Evolutionary conservation across 306 rosid species (phyloP).

Genomic region (Cucumis sativus): DNA sequence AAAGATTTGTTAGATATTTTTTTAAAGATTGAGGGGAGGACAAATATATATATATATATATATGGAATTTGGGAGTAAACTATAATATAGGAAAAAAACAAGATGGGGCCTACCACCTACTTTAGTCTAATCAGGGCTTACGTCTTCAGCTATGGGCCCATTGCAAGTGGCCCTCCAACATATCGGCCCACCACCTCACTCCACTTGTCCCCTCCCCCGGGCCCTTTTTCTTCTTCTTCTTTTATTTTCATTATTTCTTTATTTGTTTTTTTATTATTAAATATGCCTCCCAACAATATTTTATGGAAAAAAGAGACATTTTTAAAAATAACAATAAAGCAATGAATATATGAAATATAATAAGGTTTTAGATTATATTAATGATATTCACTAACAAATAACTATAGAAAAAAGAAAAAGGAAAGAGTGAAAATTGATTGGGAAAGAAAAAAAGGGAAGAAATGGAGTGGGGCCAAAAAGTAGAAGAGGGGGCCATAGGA

Average conservation of each 20-base stretch:
- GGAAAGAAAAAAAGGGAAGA: neutral
- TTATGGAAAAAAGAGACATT: no score
- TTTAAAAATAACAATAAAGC: no score
- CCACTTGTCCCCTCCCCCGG: neutral
- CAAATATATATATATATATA: no score
- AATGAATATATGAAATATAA: no score
- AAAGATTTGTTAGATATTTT: no score
- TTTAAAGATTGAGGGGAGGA: no score
- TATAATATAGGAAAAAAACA: neutral
- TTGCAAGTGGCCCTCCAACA: neutral
- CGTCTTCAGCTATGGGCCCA: slow-evolving; percentile 5
- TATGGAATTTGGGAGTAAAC: no score
- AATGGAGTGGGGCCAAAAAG: neutral
- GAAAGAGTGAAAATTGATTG: no score
- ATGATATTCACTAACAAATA: no score
- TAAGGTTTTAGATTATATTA: no score
- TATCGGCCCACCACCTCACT: neutral
- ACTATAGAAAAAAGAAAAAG: no score
- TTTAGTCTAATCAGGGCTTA: neutral
- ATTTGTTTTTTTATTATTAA: neutral
- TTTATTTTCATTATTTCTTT: neutral
- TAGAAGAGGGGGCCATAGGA: neutral
- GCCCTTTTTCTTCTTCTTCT: neutral
- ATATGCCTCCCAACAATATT: neutral
- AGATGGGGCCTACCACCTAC: neutral